These are phyloP conservation scores for Endoconidiophora polonica DNA, from an alignment of 2,329 filamentous ascomycete genomes.

Conservation along the genomic window DNA sequence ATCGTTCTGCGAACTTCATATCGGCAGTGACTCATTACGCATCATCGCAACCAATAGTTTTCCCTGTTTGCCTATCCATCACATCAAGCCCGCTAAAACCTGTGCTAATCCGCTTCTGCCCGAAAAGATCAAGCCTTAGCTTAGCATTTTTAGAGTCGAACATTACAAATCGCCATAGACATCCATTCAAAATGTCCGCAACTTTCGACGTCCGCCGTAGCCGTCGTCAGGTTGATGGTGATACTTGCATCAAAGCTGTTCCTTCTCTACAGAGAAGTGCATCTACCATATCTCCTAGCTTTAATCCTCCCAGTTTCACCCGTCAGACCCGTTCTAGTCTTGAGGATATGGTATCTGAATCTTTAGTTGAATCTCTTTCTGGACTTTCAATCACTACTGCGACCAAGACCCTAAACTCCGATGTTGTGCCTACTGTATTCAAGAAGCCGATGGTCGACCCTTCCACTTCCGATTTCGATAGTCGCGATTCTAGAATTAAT, in stretches of 20 bases:
- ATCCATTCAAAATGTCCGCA: constrained; percentile 15
- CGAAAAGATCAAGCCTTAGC: too few relatives aligned
- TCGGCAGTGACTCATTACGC: too few relatives aligned
- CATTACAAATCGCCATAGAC: too few relatives aligned
- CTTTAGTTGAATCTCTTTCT: constrained; percentile 44
- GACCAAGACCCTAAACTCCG: constrained; percentile 12
- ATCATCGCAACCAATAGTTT: too few relatives aligned
- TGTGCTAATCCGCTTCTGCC: too few relatives aligned
- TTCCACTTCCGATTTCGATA: constrained; percentile 17
- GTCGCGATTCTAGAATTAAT: constrained; percentile 30
- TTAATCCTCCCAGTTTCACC: constrained; percentile 36
- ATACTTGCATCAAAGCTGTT: constrained; percentile 15
- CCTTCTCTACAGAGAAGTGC: constrained; percentile 19
- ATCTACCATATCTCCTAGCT: constrained; percentile 25
- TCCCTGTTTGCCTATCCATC: too few relatives aligned
- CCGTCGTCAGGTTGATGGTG: constrained; percentile 21
- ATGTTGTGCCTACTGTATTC: constrained; percentile 2
- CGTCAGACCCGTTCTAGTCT: constrained; percentile 52
- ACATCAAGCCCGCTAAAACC: too few relatives aligned
- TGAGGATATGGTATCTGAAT: constrained; percentile 53
- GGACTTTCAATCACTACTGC: constrained; percentile 19
- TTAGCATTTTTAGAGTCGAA: too few relatives aligned
- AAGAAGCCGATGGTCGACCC: constrained; percentile 18
- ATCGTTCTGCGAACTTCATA: too few relatives aligned
- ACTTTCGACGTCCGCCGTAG: constrained; percentile 13